phyloP scores from a whole-genome alignment of 2,329 filamentous ascomycete species.

The Beauveria sp. region DNA sequence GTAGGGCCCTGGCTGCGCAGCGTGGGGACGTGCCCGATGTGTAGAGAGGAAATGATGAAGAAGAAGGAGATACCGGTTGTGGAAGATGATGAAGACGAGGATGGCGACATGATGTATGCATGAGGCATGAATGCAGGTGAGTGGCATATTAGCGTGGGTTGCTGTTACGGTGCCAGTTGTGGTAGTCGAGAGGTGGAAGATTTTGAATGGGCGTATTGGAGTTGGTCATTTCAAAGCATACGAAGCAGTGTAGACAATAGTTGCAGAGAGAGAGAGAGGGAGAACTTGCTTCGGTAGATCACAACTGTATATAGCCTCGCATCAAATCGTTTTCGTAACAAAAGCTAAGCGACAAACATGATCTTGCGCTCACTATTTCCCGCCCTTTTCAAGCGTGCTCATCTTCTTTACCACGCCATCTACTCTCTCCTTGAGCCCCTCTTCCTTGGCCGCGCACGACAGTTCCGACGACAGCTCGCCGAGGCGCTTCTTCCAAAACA shows the following conservation, averaged over 20 bases:
- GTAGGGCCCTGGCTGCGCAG: slow-evolving; percentile 57
- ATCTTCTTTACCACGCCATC: slow-evolving; percentile 18
- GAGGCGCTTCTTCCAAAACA: slow-evolving; percentile 24
- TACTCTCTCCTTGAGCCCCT: slow-evolving; percentile 16
- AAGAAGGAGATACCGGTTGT: slow-evolving; percentile 40
- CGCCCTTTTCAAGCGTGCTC: slow-evolving; percentile 15
- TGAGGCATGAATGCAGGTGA: slow-evolving; percentile 14
- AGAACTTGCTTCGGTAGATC: not conserved
- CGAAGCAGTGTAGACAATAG: not conserved
- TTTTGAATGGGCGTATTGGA: slow-evolving; percentile 14
- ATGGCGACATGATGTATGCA: slow-evolving; percentile 41
- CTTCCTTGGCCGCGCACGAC: slow-evolving; percentile 10
- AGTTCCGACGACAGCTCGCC: slow-evolving; percentile 15
- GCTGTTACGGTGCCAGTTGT: slow-evolving; percentile 6
- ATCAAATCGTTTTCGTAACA: not conserved
- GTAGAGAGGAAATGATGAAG: slow-evolving; percentile 51
- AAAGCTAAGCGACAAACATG: too few relatives aligned
- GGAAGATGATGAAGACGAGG: slow-evolving; percentile 44
- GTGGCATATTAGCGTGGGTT: not conserved
- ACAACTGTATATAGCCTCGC: not conserved
- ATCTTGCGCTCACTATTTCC: not conserved
- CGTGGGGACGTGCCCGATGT: slow-evolving; percentile 59
- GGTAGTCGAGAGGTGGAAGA: not conserved
- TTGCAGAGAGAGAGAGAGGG: not conserved
- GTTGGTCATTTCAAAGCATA: slow-evolving; percentile 15